Percentiles rank a stretch among this genome's conserved stretches.
Evolutionary conservation across 1,284 basidiomycete species (phyloP).

Genomic region (Apiotrichum montevideense): DNA sequence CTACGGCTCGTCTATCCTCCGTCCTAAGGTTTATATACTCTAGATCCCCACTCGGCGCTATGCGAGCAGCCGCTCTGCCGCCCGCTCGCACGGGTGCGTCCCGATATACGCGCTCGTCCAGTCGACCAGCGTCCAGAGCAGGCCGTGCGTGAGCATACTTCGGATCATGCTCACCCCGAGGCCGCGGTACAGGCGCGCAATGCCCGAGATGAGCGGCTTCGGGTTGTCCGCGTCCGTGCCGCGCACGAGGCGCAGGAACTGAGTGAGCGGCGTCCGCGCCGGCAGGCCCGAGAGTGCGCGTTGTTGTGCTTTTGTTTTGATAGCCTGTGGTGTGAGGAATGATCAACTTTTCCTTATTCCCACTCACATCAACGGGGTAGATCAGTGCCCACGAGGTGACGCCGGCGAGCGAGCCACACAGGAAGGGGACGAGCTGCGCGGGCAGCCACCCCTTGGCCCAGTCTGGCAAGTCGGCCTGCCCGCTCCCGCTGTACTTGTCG

Average conservation of each 20-base stretch:
- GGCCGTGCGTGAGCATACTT: conserved; percentile 46
- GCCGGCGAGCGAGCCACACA: conserved; percentile 45
- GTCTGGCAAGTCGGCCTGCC: conserved; percentile 39
- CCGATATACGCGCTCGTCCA: conserved; percentile 41
- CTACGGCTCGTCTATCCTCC: no score
- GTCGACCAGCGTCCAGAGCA: conserved; percentile 47
- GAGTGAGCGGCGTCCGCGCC: conserved; percentile 34
- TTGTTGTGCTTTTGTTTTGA: conserved; percentile 48
- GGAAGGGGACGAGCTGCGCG: conserved; percentile 39
- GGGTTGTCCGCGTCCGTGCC: conserved; percentile 40
- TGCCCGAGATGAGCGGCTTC: conserved; percentile 40
- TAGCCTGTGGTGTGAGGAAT: conserved; percentile 25
- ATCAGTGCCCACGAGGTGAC: conserved; percentile 47
- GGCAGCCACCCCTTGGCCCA: conserved; percentile 42
- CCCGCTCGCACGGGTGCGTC: conserved; percentile 26
- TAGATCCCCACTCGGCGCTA: neutral
- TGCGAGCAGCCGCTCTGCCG: conserved; percentile 2
- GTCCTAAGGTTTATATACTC: neutral
- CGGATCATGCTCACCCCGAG: conserved; percentile 46
- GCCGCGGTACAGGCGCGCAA: conserved; percentile 40
- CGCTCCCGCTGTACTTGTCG: conserved; percentile 1
- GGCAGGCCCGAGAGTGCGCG: conserved; percentile 39
- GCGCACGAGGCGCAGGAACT: conserved; percentile 41
- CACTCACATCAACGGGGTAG: conserved; percentile 47
- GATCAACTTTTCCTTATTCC: conserved; percentile 8